Evolutionary conservation across 176 grass and related monocot genomes (phyloP), one percentile per base, ranked within the genome.

Genomic region (Ensete ventricosum): DNA sequence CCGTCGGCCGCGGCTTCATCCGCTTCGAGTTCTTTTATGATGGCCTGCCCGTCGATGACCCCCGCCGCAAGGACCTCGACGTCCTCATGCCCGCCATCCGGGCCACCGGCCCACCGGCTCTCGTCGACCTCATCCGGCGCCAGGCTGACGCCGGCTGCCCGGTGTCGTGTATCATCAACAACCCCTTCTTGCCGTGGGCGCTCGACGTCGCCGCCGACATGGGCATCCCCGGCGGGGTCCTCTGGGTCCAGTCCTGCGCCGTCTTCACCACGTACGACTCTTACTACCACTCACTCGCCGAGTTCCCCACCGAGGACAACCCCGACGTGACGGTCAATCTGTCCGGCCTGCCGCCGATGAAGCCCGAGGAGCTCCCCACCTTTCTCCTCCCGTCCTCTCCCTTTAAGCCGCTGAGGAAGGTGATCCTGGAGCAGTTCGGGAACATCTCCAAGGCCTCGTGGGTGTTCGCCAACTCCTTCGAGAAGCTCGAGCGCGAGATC

Each of bases 211-310:
- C 93, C 3, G 62, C 76, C 17, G 89, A 53, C 7, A 76, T 81
- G 66, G 89, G 89, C 53, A 68, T 92, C 66, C 89, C 85, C 1
- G 51, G 87, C 11, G 93, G 82, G 0, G 79, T 96, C 22, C 89
- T 96, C 17, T 96, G 93, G 93, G 77, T 96, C 62, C 93, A 96
- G 74, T 96, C 93, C 7, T 90, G 85, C 70, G 76, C 79, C 6
- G 93, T 92, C 62, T 88, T 96, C 81, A 86, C 89, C 22, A 55
- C 87, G 2, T 96, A 92, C 74, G 90, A 90, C 85, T 88, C 87
- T 76, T 69, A 64, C 79, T 70, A 85, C 29, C 86, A 83, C 69
- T 78, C 79, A 0, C 78, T 96, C 1, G 69, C 66, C 1, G 82
- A 84, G 62, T 83, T 96, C 75, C 89, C 87, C 0, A 25, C 72